phyloP scores from a whole-genome alignment of 176 grass and related monocot genomes.

The Themeda triandra region DNA sequence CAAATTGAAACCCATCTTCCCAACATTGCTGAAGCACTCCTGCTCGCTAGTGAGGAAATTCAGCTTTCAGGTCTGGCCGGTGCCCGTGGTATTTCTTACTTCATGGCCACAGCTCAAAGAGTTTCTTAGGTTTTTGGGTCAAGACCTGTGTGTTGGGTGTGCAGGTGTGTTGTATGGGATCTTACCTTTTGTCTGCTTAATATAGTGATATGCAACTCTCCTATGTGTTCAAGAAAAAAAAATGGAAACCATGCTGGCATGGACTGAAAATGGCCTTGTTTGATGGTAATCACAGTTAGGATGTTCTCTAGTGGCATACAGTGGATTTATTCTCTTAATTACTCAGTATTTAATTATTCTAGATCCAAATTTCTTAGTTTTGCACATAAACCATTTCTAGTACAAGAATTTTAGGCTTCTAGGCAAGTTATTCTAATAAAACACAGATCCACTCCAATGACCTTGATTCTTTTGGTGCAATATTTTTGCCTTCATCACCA shows the following conservation, averaged over 20 bases:
- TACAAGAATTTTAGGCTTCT: neutral
- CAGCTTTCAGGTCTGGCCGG: neutral
- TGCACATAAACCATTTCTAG: conserved; percentile 5
- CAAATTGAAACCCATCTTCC: neutral
- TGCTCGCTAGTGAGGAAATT: neutral
- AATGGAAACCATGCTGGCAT: neutral
- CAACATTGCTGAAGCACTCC: neutral
- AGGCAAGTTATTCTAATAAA: neutral
- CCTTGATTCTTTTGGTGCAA: conserved; percentile 2
- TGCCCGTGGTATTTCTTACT: neutral
- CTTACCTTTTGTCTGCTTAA: neutral
- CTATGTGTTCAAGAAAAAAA: neutral
- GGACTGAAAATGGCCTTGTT: neutral
- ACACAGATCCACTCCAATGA: neutral
- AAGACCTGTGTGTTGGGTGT: neutral
- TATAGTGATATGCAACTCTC: neutral
- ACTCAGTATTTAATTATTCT: neutral
- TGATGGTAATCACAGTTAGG: neutral
- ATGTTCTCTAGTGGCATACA: neutral
- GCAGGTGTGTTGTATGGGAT: neutral
- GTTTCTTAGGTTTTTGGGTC: neutral
- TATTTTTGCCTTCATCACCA: neutral
- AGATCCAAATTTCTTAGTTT: neutral
- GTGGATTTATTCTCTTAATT: conserved; percentile 5
- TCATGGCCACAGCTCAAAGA: neutral